Conservation (phyloP, 1,284 basidiomycete genomes). For the Psilocybe mexicana region DNA sequence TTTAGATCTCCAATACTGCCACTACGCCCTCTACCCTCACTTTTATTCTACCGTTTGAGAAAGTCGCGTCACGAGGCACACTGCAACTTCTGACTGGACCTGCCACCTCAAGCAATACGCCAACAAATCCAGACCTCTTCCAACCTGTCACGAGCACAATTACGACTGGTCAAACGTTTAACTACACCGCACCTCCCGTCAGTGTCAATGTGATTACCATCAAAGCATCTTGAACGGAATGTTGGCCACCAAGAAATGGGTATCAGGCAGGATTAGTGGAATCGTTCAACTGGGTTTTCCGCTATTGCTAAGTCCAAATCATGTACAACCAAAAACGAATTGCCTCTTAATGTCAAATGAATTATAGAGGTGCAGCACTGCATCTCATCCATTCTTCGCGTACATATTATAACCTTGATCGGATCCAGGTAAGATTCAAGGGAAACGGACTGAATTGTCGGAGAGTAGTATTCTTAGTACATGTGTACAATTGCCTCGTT, state of each 20-base stretch:
- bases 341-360: no score
- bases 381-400: no score
- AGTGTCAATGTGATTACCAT: constrained; percentile 58
- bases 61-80: constrained; percentile 43
- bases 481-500: no score
- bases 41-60: constrained; percentile 57
- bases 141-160: constrained; percentile 47
- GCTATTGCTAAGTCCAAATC: no score
- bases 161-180: constrained; percentile 48
- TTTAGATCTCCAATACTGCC: constrained; percentile 56
- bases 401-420: no score
- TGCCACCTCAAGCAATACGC: constrained; percentile 54
- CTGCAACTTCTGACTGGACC: constrained; percentile 50
- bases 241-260: background rate
- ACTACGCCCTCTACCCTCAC: constrained; percentile 40
- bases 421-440: no score
- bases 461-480: no score
- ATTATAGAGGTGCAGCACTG: no score
- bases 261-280: no score
- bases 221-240: constrained; percentile 23
- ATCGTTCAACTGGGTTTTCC: no score
- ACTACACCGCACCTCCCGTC: constrained; percentile 57
- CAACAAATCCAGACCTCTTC: constrained; percentile 45
- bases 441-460: no score
- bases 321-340: no score